Evolutionary conservation across 2,329 filamentous ascomycete genomes (phyloP), one percentile per base, ranked within the genome.

Genomic region (Macrophomina pseudophaseolina): DNA sequence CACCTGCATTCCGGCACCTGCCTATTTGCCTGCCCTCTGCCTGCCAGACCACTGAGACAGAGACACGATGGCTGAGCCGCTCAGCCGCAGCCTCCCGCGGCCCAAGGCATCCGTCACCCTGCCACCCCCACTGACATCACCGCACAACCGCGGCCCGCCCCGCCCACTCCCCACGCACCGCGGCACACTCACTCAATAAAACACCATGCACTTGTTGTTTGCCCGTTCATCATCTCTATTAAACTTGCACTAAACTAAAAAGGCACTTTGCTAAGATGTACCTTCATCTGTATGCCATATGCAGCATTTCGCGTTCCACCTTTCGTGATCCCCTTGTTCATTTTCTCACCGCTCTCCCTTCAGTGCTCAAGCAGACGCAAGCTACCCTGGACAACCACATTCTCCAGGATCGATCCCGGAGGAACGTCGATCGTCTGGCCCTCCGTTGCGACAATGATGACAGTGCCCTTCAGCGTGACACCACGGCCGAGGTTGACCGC

Each of bases 401-500:
- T 99, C 87, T 99, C 95, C 68, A 99, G 87, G 75, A 99, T 92
- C 23, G 94, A 97, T 79, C 95, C 95, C 23, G 95, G 94, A 64
- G 95, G 95, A 74, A 99, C 91, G 79, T 99, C 95, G 75, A 99
- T 99, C 70, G 95, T 99, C 85, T 91, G 94, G 73, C 94, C 94
- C 83, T 99, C 95, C 54, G 93, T 97, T 33, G 95, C 95, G 64
- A 99, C 95, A 73, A 99, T 99, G 78, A 99, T 99, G 80, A 99
- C 95, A 35, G 95, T 99, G 70, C 93, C 95, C 88, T 99, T 99
- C 73, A 97, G 86, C 46, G 93, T 96, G 66, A 99, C 95, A 66
- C 94, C 94, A 65, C 95, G 92, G 71, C 94, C 94, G 66, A 99
- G 88, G 85, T 97, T 98, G 80, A 99, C 95, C 52, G 93, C 93